phyloP scores from a whole-genome alignment of 1,284 basidiomycete genomes.

The Rhodotorula sp. region DNA sequence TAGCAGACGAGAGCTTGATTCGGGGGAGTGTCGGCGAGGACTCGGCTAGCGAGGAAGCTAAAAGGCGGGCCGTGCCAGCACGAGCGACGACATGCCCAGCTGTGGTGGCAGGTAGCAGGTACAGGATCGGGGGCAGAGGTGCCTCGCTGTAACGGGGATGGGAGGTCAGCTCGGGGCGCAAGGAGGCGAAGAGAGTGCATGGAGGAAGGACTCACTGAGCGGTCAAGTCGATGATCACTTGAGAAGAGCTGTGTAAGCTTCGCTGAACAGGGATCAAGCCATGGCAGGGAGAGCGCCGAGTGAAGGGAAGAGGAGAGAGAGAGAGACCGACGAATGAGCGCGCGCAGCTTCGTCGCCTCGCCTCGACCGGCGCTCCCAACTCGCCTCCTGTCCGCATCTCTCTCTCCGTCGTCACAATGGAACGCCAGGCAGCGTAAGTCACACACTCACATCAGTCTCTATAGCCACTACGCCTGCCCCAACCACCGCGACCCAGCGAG shows the following conservation, averaged over 20 bases:
- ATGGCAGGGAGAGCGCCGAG: not conserved
- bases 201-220: not conserved
- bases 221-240: too few species aligned
- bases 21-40: not conserved
- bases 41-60: not conserved
- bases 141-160: not conserved
- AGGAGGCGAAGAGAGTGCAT: not conserved
- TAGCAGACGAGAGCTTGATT: not conserved
- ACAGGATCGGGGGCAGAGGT: too few species aligned
- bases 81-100: not conserved
- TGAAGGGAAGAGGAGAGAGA: not conserved
- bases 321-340: not conserved
- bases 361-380: not conserved
- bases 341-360: not conserved
- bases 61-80: too few species aligned
- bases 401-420: constrained; percentile 12
- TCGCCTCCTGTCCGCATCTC: not conserved
- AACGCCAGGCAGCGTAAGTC: constrained; percentile 37
- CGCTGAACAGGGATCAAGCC: too few species aligned
- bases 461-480: too few species aligned
- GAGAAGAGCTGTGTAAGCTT: too few species aligned
- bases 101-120: too few species aligned
- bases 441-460: too few species aligned
- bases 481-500: too few species aligned
- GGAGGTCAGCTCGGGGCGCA: not conserved